Evolutionary conservation across 352 stramenopile species (phyloP), one percentile per base, ranked within the genome.

Genomic region (Aphanomyces astaci): DNA sequence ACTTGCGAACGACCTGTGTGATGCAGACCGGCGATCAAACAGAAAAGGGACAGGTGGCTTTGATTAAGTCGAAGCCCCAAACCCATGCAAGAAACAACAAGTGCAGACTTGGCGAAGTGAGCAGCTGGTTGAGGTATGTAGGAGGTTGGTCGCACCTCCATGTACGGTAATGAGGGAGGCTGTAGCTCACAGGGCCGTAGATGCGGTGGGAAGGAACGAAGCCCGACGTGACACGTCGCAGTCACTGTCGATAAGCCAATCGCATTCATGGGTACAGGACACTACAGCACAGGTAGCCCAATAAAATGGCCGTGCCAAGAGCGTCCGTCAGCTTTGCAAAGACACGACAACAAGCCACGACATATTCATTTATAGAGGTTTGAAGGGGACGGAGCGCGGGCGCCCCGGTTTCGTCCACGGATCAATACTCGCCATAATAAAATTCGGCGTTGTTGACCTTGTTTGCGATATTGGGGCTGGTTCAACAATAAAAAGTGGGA

Each of bases 401-500:
- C 53, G 53, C 10, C 31, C 25, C 32, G 31, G 31, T 25, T 46
- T 36, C 46, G 13, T 62, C 4, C 19, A n/a, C 24, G 45, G 22
- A 53, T 53, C 22, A 46, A 53, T 53, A 53, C 45, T n/a, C 4
- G 45, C 45, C 45, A 53, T 10, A 53, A 53, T 53, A 53, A 53
- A 53, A 53, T 53, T 53, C 45, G 9, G 22, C 45, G 9, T 9
- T n/a, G 17, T 17, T 17, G 39, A 9, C 39, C 9, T 46, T 46
- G 9, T 53, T 53, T 53, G 45, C 13, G 13, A 27, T 25, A 27
- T 46, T 9, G 39, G 39, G 9, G 39, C 9, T 46, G 9, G 39
- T 46, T 46, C 39, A 46, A 46, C 39, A 46, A 46, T 17, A 46
- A 46, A 46, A 17, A 46, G 39, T 46, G 39, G 39, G 9, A 46